Conservation (phyloP, 495 filamentous ascomycete species). For the Durotheca rogersii region DNA sequence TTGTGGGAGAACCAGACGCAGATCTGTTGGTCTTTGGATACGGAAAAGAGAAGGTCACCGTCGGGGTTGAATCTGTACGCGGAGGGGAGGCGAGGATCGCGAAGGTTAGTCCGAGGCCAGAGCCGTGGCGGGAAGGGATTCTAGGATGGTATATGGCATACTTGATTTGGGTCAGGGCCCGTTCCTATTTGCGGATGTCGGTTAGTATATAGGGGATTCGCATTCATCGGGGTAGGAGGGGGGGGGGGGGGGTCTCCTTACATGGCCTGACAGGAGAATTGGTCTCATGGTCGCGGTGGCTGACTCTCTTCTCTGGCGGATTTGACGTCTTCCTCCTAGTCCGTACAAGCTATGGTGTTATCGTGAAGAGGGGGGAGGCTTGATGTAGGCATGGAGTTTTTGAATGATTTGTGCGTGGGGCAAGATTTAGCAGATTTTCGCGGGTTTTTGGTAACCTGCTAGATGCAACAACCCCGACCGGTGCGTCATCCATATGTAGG, state of each 20-base stretch:
- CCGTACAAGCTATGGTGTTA: too few relatives aligned
- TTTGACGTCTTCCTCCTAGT: background rate
- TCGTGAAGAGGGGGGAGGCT: too few relatives aligned
- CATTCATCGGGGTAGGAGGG: too few relatives aligned
- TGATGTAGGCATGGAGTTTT: constrained; percentile 39
- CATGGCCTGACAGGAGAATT: constrained; percentile 90
- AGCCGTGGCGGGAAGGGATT: constrained; percentile 27
- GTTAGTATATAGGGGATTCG: too few relatives aligned
- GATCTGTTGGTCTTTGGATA: constrained; percentile 94
- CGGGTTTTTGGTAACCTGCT: constrained; percentile 30
- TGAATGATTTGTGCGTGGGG: constrained; percentile 37
- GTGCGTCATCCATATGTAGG: too few relatives aligned
- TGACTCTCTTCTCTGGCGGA: constrained; percentile 1
- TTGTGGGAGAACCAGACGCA: constrained; percentile 94
- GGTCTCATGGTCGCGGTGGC: constrained; percentile 72
- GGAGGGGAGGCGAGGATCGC: constrained; percentile 1
- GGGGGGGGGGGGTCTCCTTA: constrained; percentile 48
- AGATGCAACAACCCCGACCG: too few relatives aligned
- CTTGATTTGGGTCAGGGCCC: constrained; percentile 97
- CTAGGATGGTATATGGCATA: constrained; percentile 41
- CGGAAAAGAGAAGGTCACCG: constrained; percentile 96
- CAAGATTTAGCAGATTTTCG: constrained; percentile 28
- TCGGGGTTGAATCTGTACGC: constrained; percentile 78
- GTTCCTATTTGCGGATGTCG: constrained; percentile 59
- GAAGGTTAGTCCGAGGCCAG: constrained; percentile 24